Conservation (phyloP, 176 grass and related monocot species). For the Rhynchospora pubera region DNA sequence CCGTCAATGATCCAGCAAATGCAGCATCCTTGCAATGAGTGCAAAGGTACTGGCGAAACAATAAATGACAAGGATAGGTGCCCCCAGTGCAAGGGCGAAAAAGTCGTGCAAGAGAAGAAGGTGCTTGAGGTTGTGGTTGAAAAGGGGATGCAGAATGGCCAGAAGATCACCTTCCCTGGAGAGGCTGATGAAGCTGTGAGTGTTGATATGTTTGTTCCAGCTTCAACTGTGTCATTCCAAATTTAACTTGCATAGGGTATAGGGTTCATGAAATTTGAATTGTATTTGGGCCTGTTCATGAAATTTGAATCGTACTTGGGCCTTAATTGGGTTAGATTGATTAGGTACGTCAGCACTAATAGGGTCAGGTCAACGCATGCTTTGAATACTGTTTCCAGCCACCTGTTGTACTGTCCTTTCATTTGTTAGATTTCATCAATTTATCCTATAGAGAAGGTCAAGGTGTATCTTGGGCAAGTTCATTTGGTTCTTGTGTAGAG, state of each 20-base stretch:
- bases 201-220: conserved; percentile 18
- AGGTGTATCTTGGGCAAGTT: background rate
- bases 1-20: conserved; percentile 97
- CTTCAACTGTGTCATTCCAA: no score
- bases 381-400: background rate
- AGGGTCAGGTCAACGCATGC: no score
- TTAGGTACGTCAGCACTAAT: background rate
- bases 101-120: conserved; percentile 91
- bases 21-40: conserved; percentile 94
- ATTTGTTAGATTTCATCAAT: background rate
- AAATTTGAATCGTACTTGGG: background rate
- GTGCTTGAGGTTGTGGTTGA: conserved; percentile 89
- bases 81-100: conserved; percentile 87
- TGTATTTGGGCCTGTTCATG: no score
- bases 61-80: conserved; percentile 92
- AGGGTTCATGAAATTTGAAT: no score
- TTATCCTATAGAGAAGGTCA: background rate
- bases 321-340: background rate
- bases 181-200: conserved; percentile 82
- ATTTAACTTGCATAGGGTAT: no score
- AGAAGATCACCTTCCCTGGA: conserved; percentile 97
- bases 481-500: background rate
- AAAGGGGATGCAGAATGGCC: conserved; percentile 91
- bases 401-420: background rate
- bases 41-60: conserved; percentile 86